Conservation (phyloP, 176 grass and related monocot genomes). For the Puccinellia tenuiflora region DNA sequence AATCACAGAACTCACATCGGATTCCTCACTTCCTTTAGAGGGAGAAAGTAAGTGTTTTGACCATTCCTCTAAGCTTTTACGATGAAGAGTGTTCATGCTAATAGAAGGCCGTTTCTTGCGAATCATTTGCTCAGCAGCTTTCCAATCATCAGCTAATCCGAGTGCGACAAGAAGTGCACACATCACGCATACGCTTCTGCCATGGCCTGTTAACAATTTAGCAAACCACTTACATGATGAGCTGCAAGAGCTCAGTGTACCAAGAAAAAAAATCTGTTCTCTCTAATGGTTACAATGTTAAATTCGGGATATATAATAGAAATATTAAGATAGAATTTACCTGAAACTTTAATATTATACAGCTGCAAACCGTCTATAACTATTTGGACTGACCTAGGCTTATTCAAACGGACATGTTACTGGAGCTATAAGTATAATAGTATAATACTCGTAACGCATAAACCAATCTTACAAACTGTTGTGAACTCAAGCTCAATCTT, state of each 20-base stretch:
- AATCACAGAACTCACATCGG: constrained; percentile 67
- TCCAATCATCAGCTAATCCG: constrained; percentile 85
- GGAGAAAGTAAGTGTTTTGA: constrained; percentile 61
- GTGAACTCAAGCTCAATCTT: neutral
- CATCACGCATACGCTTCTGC: constrained; percentile 93
- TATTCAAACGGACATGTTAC: neutral
- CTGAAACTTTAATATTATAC: neutral
- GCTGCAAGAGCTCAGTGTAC: neutral
- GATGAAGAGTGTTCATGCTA: constrained; percentile 82
- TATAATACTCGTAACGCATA: neutral
- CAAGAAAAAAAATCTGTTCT: neutral
- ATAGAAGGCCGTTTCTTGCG: constrained; percentile 72
- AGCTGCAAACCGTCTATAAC: neutral
- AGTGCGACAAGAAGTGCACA: constrained; percentile 77
- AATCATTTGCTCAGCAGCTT: constrained; percentile 84
- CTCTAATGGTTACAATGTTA: neutral
- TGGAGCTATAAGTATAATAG: neutral
- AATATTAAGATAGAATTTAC: neutral
- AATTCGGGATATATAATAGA: neutral
- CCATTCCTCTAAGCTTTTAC: constrained; percentile 85
- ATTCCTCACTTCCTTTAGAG: constrained; percentile 49
- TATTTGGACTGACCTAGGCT: neutral
- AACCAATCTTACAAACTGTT: neutral
- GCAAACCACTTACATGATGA: constrained; percentile 14
- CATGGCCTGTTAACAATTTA: constrained; percentile 66